Conservation (phyloP, 495 filamentous ascomycete genomes). For the Xylaria scruposa region DNA sequence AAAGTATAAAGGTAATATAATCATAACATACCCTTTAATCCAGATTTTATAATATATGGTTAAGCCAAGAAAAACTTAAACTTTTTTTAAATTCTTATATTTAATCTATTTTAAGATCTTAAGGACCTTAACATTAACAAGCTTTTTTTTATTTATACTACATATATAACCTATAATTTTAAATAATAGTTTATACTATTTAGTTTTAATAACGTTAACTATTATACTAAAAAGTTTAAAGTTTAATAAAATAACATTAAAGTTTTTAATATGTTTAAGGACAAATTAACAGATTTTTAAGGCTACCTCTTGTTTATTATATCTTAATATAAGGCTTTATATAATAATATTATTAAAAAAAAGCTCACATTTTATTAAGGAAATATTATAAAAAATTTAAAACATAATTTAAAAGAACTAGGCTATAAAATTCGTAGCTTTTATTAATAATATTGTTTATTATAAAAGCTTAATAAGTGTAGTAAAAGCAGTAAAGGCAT, state of each 20-base stretch:
- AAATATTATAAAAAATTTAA: not conserved
- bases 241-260: not conserved
- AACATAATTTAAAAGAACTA: not conserved
- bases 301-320: not conserved
- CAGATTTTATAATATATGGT: not conserved
- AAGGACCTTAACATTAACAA: not conserved
- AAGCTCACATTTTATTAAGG: not conserved
- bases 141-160: not conserved
- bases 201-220: not conserved
- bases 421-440: not conserved
- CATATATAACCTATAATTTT: not conserved
- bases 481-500: not conserved
- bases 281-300: not conserved
- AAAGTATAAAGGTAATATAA: not conserved
- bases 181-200: not conserved
- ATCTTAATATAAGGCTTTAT: not conserved
- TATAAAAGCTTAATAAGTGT: not conserved
- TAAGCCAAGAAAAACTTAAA: not conserved
- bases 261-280: not conserved
- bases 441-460: not conserved
- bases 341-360: not conserved
- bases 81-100: not conserved
- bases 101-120: not conserved
- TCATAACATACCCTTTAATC: not conserved
- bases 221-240: not conserved